Percentiles rank a stretch among this genome's conserved stretches.
These are phyloP conservation scores for Paramecium octaurelia DNA, from an alignment of 73 alveolate genomes.

Conservation along the genomic window DNA sequence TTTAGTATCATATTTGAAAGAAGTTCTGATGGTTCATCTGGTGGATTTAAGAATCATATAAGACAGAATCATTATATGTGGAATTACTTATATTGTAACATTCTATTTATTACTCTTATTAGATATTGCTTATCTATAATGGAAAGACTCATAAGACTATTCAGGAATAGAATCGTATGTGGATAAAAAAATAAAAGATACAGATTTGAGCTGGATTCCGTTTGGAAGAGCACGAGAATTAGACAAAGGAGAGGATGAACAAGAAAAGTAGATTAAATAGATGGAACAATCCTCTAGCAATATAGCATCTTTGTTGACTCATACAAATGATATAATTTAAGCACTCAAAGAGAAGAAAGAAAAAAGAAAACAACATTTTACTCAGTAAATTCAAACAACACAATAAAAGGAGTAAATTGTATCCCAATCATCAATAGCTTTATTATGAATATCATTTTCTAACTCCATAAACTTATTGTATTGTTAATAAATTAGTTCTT, in stretches of 20 bases:
- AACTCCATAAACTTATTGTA: slow-evolving; percentile 41
- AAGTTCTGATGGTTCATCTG: slow-evolving; percentile 65
- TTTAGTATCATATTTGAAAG: slow-evolving; percentile 24
- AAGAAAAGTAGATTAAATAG: not conserved
- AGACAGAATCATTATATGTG: slow-evolving; percentile 81
- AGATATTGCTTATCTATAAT: slow-evolving; percentile 81
- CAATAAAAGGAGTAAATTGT: not conserved
- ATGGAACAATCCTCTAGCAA: not conserved
- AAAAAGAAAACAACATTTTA: not conserved
- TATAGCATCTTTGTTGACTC: not conserved
- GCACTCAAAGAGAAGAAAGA: not conserved
- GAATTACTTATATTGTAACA: slow-evolving; percentile 77
- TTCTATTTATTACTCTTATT: no score
- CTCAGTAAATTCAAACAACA: not conserved
- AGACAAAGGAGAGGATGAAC: slow-evolving; percentile 27
- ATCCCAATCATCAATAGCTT: not conserved
- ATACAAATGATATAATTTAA: not conserved
- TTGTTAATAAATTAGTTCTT: not conserved
- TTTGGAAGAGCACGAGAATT: slow-evolving; percentile 53
- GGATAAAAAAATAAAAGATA: slow-evolving; percentile 75
- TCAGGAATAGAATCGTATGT: slow-evolving; percentile 94
- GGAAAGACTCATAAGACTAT: slow-evolving; percentile 85
- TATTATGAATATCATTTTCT: not conserved
- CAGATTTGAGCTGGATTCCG: slow-evolving; percentile 90
- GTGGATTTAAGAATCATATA: slow-evolving; percentile 77